Evolutionary conservation across 352 stramenopile species (phyloP).

Genomic region (Phytophthora europaea): DNA sequence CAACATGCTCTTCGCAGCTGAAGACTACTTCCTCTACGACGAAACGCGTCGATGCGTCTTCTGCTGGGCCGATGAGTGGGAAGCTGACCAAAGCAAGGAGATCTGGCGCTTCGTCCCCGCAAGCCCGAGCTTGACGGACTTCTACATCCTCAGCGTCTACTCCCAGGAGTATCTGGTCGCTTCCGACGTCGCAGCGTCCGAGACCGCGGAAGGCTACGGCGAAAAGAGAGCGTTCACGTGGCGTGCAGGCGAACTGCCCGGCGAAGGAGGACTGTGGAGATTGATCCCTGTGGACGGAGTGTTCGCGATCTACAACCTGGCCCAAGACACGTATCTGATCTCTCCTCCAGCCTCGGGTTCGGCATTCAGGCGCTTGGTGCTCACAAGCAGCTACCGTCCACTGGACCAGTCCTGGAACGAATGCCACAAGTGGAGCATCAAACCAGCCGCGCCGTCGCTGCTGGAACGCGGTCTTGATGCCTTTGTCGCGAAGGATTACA

Average conservation of each 20-base stretch:
- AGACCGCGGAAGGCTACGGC: slow-evolving; percentile 17
- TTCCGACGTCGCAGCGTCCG: slow-evolving; percentile 19
- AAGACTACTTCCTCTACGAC: slow-evolving; percentile 40
- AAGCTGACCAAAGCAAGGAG: slow-evolving; percentile 48
- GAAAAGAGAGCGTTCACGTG: slow-evolving; percentile 28
- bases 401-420: slow-evolving; percentile 30
- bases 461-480: slow-evolving; percentile 28
- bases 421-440: slow-evolving; percentile 31
- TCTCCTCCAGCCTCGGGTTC: slow-evolving; percentile 19
- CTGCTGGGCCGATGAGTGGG: slow-evolving; percentile 45
- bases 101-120: slow-evolving; percentile 37
- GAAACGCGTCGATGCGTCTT: slow-evolving; percentile 52
- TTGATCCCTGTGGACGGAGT: slow-evolving; percentile 22
- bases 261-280: slow-evolving; percentile 24
- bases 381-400: slow-evolving; percentile 28
- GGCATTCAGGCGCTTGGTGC: slow-evolving; percentile 22
- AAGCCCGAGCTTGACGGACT: slow-evolving; percentile 28
- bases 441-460: slow-evolving; percentile 15
- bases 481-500: slow-evolving; percentile 30
- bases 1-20: slow-evolving; percentile 43
- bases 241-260: slow-evolving; percentile 25
- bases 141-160: slow-evolving; percentile 33
- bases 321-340: slow-evolving; percentile 27
- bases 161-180: slow-evolving; percentile 30
- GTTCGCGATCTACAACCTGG: slow-evolving; percentile 32